These are phyloP conservation scores for Zangia roseola DNA, from an alignment of 768 basidiomycete species.

Conservation along the genomic window DNA sequence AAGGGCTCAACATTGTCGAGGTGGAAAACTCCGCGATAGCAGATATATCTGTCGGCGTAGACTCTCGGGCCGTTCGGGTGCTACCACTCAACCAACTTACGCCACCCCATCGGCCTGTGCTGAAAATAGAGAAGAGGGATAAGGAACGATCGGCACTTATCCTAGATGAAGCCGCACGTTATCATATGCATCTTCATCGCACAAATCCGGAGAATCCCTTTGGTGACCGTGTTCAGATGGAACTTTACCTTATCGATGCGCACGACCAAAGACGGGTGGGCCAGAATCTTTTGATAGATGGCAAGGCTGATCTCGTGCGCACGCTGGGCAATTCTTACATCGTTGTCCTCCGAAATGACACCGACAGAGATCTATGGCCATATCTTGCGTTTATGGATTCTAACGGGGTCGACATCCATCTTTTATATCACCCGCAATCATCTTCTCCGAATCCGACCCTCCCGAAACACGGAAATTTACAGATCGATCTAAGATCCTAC, in stretches of 20 bases:
- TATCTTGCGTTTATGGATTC: conserved; percentile 64
- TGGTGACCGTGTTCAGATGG: conserved; percentile 48
- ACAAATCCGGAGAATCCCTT: conserved; percentile 49
- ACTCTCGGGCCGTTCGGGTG: conserved; percentile 39
- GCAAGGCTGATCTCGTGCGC: conserved; percentile 47
- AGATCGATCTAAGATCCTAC: conserved; percentile 41
- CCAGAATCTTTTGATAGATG: conserved; percentile 46
- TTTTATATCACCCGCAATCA: conserved; percentile 53
- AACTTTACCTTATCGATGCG: conserved; percentile 50
- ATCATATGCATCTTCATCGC: conserved; percentile 56
- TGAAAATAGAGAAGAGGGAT: conserved; percentile 39
- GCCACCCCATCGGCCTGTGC: conserved; percentile 33
- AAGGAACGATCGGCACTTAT: conserved; percentile 38
- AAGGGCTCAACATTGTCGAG: conserved; percentile 45
- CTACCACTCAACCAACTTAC: conserved; percentile 46
- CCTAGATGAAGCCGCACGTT: conserved; percentile 56
- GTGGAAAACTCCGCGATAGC: conserved; percentile 45
- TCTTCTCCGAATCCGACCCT: conserved; percentile 42
- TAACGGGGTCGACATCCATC: conserved; percentile 49
- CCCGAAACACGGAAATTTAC: conserved; percentile 36
- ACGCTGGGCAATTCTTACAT: conserved; percentile 44
- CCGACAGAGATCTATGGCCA: conserved; percentile 57
- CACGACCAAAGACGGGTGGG: conserved; percentile 42
- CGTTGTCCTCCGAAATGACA: conserved; percentile 48
- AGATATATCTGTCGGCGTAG: conserved; percentile 50